Percentiles rank a stretch among this genome's conserved stretches.
phyloP scores from a whole-genome alignment of 1,284 basidiomycete species.

The Coniferiporia sulphurascens region DNA sequence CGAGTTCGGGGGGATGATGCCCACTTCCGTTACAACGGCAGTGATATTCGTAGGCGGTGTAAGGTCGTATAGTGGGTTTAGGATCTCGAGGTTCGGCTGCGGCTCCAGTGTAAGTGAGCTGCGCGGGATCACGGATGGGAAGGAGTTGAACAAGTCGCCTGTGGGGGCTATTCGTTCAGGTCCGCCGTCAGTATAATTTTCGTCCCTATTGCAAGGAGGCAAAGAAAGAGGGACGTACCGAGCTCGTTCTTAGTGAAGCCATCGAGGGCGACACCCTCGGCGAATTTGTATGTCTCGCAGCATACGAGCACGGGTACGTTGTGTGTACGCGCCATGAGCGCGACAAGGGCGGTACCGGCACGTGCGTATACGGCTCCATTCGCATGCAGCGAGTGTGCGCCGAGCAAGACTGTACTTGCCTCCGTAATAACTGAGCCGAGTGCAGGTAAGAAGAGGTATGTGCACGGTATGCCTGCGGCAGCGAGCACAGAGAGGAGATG shows the following conservation, averaged over 20 bases:
- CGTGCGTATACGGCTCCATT: conserved; percentile 94
- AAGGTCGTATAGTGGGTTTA: conserved; percentile 88
- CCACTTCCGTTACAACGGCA: conserved; percentile 94
- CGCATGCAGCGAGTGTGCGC: conserved; percentile 90
- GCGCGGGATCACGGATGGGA: conserved; percentile 33
- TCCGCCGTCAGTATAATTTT: conserved; percentile 1
- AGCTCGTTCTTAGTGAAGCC: conserved; percentile 96
- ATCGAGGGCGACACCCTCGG: conserved; percentile 90
- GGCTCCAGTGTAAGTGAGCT: conserved; percentile 33
- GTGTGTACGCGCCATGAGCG: conserved; percentile 91
- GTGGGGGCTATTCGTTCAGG: conserved; percentile 28
- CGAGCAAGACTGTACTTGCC: conserved; percentile 81
- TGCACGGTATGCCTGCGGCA: conserved; percentile 76
- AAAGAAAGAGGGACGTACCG: conserved; percentile 41
- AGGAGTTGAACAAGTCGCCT: conserved; percentile 33
- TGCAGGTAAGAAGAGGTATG: conserved; percentile 89
- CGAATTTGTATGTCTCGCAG: conserved; percentile 99
- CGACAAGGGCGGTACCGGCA: conserved; percentile 92
- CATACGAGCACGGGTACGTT: conserved; percentile 94
- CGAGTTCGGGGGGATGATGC: conserved; percentile 83
- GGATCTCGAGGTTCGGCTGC: conserved; percentile 50
- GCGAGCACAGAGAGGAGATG: conserved; percentile 71
- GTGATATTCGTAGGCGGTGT: conserved; percentile 88
- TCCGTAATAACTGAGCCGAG: conserved; percentile 78
- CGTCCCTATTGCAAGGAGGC: background rate